A percentile compares a stretch with the other conserved stretches of the same genome.
These are phyloP conservation scores for Crithidia fasciculata DNA, from an alignment of 208 protist genomes.

Conservation along the genomic window DNA sequence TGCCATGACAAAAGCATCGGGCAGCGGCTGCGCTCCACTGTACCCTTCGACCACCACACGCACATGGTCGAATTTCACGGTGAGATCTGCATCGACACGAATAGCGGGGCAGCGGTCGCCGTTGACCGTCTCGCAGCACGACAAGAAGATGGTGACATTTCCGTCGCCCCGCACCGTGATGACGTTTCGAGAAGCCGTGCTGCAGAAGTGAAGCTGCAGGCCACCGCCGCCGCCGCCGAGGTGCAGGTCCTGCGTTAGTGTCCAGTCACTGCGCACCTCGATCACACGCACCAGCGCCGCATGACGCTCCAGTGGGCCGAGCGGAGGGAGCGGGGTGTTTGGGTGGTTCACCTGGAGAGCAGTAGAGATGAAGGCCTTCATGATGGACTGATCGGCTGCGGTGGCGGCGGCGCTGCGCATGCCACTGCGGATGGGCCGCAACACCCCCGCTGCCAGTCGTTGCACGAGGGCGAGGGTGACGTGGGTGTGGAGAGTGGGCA, in stretches of 20 bases:
- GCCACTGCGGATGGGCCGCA: conserved; percentile 5
- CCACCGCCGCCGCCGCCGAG: conserved; percentile 21
- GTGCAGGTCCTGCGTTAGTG: conserved; percentile 15
- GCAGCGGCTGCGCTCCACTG: not conserved
- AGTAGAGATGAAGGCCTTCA: not conserved
- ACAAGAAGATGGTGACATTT: conserved; percentile 5
- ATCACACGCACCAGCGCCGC: conserved; percentile 19
- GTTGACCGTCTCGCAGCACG: conserved; percentile 18
- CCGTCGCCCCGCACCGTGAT: conserved; percentile 26
- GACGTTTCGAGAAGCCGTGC: conserved; percentile 19
- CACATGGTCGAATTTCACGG: conserved; percentile 32
- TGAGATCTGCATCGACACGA: conserved; percentile 27
- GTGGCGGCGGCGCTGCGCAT: not conserved
- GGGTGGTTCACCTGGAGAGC: conserved; percentile 6
- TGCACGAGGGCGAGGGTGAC: conserved; percentile 13
- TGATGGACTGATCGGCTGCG: not conserved
- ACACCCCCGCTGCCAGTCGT: not conserved
- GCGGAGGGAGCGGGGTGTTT: conserved; percentile 1
- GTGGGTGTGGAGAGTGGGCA: conserved; percentile 13
- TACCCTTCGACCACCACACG: conserved; percentile 7
- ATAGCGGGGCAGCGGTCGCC: conserved; percentile 29
- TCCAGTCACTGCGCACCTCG: conserved; percentile 29
- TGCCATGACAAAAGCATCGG: conserved; percentile 19
- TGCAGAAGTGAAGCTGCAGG: conserved; percentile 29
- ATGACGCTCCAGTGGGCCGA: conserved; percentile 3